Conservation (phyloP, 2,329 filamentous ascomycete genomes). For the Fusarium mangiferae region DNA sequence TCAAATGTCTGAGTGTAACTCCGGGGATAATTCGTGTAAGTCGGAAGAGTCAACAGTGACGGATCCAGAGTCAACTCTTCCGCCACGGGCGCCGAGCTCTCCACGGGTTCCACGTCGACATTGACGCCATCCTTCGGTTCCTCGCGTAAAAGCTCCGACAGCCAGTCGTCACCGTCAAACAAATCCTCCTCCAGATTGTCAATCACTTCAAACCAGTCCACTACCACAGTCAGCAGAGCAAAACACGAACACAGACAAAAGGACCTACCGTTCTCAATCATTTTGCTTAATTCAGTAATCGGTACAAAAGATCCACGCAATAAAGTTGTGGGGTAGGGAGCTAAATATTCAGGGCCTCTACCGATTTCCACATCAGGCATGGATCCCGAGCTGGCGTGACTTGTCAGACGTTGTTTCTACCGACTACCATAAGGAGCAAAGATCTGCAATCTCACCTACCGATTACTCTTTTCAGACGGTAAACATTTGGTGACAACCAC, state of each 20-base stretch:
- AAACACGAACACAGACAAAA: not conserved
- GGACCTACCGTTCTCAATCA: not conserved
- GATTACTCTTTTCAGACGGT: too few relatives aligned
- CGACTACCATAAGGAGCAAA: not conserved
- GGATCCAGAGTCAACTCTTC: not conserved
- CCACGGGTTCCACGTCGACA: not conserved
- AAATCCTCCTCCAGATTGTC: not conserved
- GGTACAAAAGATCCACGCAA: not conserved
- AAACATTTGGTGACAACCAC: not conserved
- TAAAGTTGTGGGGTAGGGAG: not conserved
- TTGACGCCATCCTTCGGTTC: not conserved
- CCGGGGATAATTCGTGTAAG: not conserved
- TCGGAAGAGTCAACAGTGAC: not conserved
- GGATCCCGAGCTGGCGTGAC: not conserved
- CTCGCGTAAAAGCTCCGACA: not conserved
- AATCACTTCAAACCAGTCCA: not conserved
- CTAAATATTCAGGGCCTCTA: not conserved
- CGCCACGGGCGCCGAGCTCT: not conserved
- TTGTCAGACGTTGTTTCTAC: not conserved
- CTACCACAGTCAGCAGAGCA: not conserved
- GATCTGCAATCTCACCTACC: not conserved
- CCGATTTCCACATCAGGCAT: not conserved
- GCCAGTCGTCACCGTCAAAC: not conserved
- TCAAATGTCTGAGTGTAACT: not conserved
- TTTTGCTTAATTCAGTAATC: not conserved